Evolutionary conservation across 129 eudicot genomes (phyloP), one percentile per base, ranked within the genome.

Genomic region (Lactuca sativa): DNA sequence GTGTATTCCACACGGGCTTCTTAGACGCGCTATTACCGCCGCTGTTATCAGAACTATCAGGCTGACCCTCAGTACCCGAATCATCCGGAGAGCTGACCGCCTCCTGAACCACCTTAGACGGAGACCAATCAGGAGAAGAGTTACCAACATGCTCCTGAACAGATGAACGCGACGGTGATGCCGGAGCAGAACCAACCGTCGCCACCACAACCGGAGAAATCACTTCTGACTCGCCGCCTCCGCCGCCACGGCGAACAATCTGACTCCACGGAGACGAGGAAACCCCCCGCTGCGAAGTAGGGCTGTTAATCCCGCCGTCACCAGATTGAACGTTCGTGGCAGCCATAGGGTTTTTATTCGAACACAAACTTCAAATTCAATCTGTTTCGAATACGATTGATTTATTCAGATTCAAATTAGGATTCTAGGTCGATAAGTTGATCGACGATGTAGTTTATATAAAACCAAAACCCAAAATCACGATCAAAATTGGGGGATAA

Each of bases 1-100:
- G 86, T 77, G 79, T 84, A 37, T 81, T 86, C 97, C 96, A 92
- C 30, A 65, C 97, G 5, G 86, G 87, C 78, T 88, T 88, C 79
- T 84, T 82, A 67, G 71, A 66, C 14, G 74, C 82, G 80, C 67
- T 74, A 66, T 64, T 48, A 10, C 74, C 72, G 15, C 67, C 72
- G 58, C 51, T 74, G 34, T 70, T 77, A 62, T 63, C 81, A 47
- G 67, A 58, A 66, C 73, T 73, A 47, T 64, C 77, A 56, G 21
- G 55, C 72, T 56, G 66, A 12, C 53, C 67, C 55, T 78, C 77
- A 9, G 61, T 41, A 44, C 56, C 74, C 1, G 73, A 78, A 79
- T 79, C 79, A 41, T 75, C 76, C 34, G 37, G 55, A 0, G 75
- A 76, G 9, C 59, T 70, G 1, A 62, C 77, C 38, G 53, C 60